phyloP scores from a whole-genome alignment of 176 grass and related monocot species.

The Bothriochloa decipiens region DNA sequence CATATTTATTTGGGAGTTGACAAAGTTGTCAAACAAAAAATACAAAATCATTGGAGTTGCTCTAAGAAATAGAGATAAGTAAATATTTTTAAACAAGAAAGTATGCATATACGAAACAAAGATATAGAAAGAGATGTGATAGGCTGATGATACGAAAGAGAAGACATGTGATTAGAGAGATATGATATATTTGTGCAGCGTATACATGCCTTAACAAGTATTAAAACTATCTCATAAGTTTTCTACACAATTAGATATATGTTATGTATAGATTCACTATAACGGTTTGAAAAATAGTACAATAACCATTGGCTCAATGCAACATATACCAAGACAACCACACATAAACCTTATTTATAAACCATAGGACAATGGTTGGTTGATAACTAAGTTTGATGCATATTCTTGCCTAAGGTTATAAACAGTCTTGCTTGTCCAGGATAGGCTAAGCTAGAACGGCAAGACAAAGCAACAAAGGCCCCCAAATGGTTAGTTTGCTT shows the following conservation, averaged over 20 bases:
- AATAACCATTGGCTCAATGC: neutral
- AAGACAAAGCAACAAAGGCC: neutral
- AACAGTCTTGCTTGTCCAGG: neutral
- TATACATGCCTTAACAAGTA: too few species aligned
- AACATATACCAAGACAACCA: neutral
- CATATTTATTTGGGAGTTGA: too few species aligned
- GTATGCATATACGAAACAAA: too few species aligned
- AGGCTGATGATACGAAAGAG: neutral
- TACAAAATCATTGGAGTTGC: too few species aligned
- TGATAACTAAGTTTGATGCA: neutral
- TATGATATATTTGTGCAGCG: neutral
- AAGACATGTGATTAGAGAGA: neutral
- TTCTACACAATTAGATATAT: neutral
- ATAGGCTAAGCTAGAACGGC: neutral
- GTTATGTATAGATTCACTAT: neutral
- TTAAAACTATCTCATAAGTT: neutral
- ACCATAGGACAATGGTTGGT: neutral
- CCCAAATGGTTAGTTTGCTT: neutral
- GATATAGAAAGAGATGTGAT: neutral
- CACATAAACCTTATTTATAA: neutral
- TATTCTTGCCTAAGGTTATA: neutral
- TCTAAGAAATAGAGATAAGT: neutral
- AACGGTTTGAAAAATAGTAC: too few species aligned
- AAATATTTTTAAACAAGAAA: too few species aligned
- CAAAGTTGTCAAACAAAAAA: too few species aligned